Evolutionary conservation across 2,329 filamentous ascomycete species (phyloP), one percentile per base, ranked within the genome.

Genomic region (Venturia aucupariae): DNA sequence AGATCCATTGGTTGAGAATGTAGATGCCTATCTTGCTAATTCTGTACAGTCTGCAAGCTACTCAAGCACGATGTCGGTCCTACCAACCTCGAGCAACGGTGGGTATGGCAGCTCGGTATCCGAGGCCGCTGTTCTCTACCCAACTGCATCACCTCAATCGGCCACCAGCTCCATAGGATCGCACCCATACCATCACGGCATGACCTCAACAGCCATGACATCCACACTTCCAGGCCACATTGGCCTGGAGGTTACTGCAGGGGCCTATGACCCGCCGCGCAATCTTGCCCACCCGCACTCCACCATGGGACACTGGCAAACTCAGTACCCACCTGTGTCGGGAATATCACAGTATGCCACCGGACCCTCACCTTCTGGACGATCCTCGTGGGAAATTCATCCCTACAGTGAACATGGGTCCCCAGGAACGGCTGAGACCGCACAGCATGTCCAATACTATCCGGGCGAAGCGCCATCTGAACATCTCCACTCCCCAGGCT

Each of bases 141-240:
- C 76, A 66, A 76, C 78, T 57, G 72, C 74, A 17, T 82, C 80
- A 57, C 80, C 80, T 6, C 79, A 77, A 68, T 82, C 80, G 51
- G 74, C 77, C 27, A 74, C 78, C 22, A 78, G 78, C 61, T 77
- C 78, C 46, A 74, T 75, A 46, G 74, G 75, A 19, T 75, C 79
- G 15, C 76, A 72, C 65, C 73, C 72, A 46, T 82, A 82, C 69
- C 74, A 75, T 60, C 69, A 75, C 19, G 73, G 71, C 65, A 72
- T 81, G 67, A 72, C 74, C 51, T 76, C 77, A 4, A 75, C 78
- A 22, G 74, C 74, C 42, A 75, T 80, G 61, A 79, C 79, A n/a
- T 75, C 80, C 22, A 75, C 77, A 60, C 69, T 78, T 55, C 35
- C 59, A 24, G 62, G 62, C 55, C 42, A 41, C 32, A 39, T 44